Base-by-base conservation (phyloP, 495 filamentous ascomycete species). In the Daldinia concentrica region DNA sequence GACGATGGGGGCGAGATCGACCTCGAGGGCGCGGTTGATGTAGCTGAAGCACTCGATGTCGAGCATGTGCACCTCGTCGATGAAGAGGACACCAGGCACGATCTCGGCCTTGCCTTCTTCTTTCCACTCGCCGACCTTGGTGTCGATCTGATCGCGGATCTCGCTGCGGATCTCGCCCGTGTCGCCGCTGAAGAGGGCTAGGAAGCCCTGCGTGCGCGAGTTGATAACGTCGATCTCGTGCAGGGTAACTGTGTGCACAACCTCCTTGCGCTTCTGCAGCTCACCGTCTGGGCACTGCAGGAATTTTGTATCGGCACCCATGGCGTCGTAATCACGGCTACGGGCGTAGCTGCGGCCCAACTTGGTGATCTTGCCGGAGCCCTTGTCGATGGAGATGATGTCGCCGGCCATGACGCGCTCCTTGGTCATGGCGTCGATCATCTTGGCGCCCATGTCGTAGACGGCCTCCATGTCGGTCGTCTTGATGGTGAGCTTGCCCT, bases 221-320 rank as follows among this genome's bases (percentile, higher is more conserved):
- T 99, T 99, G 84, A 98, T 98, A 24, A 99, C 95, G 77, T 99
- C 95, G 75, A 99, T 98, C 80, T 99, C 95, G 81, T 99, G 95
- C 2, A 99, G 87, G 45, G 90, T 94, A 68, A 99, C 95, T 2
- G 95, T 98, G 80, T 99, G 95, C 29, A 97, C 90, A 14, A 97
- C 94, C 78, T 99, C 96, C 77, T 95, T 95, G 60, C 95, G 92
- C 78, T 97, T 96, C 79, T 98, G 95, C 15, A 99, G 87, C 81
- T 99, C 95, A 60, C 95, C 95, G 78, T 99, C 95, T n/a, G 95
- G 95, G 78, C 94, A 97, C 80, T 97, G 93, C 24, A 98, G 89
- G 79, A 98, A 98, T 78, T 97, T 98, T 66, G 95, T 98, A 78
- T 99, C 96, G 39, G 92, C 92, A 9, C 96, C 95, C 95, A 98